These are phyloP conservation scores for Camelina sativa DNA, from an alignment of 345 rosid species.

Conservation along the genomic window DNA sequence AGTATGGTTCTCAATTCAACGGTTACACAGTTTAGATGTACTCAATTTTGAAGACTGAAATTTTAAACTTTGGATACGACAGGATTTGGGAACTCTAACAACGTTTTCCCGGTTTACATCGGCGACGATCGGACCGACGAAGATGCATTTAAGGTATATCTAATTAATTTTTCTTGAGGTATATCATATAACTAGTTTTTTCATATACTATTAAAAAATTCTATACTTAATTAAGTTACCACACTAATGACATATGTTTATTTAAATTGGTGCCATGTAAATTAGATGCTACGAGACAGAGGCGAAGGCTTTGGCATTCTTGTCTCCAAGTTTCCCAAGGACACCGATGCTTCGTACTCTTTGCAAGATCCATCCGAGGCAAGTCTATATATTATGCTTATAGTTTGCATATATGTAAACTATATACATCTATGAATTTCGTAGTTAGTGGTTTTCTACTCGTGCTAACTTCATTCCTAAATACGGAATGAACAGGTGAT, in stretches of 20 bases:
- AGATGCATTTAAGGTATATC: slow-evolving; percentile 91
- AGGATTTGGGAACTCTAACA: slow-evolving; percentile 75
- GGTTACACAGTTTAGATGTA: not conserved
- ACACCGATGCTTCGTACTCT: slow-evolving; percentile 82
- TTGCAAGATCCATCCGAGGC: slow-evolving; percentile 78
- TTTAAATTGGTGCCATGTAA: slow-evolving; percentile 7
- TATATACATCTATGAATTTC: not conserved
- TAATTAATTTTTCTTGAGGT: not conserved
- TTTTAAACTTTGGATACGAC: slow-evolving; percentile 20
- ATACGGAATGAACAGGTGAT: slow-evolving; percentile 54
- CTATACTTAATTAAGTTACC: not conserved
- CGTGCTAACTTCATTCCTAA: slow-evolving; percentile 21
- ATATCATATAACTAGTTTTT: not conserved
- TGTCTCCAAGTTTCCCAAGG: slow-evolving; percentile 87
- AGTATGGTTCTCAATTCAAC: slow-evolving; percentile 11
- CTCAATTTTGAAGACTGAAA: not conserved
- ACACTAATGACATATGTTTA: not conserved
- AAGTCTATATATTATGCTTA: slow-evolving; percentile 25
- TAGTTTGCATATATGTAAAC: not conserved
- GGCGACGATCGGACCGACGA: slow-evolving; percentile 98
- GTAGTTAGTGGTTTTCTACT: not conserved
- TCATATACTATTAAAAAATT: not conserved
- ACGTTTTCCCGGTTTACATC: slow-evolving; percentile 89
- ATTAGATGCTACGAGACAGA: slow-evolving; percentile 69
- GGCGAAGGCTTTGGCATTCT: slow-evolving; percentile 94